Base-by-base conservation (phyloP, 2,329 filamentous ascomycete species). In the Mollisia scopiformis region DNA sequence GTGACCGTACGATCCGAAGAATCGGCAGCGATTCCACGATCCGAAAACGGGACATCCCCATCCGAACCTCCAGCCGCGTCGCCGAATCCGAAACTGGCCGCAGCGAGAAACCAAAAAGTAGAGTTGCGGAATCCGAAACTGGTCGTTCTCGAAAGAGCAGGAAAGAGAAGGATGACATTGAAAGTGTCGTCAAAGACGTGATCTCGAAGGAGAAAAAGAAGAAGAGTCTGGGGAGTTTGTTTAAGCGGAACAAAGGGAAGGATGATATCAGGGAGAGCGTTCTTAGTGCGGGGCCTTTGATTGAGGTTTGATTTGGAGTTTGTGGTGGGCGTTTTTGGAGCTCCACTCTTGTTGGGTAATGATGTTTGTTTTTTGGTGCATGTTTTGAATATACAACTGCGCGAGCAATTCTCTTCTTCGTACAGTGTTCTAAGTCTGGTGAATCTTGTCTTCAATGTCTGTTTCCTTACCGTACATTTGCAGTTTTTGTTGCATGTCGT, bases 11-110 rank as follows among this genome's bases (percentile, higher is more conserved):
- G 33, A 47, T 62, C 25, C 58, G 63, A 23, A 60, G 46, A 72
- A 75, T 57, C 74, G 75, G 63, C 71, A 73, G 66, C 55, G 62
- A 62, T 53, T 59, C 52, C 59, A 63, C 53, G 54, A 62, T 61
- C 57, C 62, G 51, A 39, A 27, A 39, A 27, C 53, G 58, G 43
- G 50, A 58, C 33, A 43, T 59, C 27, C 55, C 58, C 2, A 31
- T 52, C 33, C 57, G 50, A 4, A 51, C 54, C 2, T 63, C 55
- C 7, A 62, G 43, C 47, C 65, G 69, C 67, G 33, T 61, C 27
- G 68, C 68, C 19, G 69, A 67, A 30, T 64, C 62, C 4, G 64
- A 64, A 30, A 55, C 53, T 5, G 59, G 58, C 11, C 58, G 50
- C 19, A 72, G 68, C 16, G 57, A 59, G 41, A 73, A 72, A 33